phyloP scores from a whole-genome alignment of 2,329 filamentous ascomycete species.

The Truncatella angustata region DNA sequence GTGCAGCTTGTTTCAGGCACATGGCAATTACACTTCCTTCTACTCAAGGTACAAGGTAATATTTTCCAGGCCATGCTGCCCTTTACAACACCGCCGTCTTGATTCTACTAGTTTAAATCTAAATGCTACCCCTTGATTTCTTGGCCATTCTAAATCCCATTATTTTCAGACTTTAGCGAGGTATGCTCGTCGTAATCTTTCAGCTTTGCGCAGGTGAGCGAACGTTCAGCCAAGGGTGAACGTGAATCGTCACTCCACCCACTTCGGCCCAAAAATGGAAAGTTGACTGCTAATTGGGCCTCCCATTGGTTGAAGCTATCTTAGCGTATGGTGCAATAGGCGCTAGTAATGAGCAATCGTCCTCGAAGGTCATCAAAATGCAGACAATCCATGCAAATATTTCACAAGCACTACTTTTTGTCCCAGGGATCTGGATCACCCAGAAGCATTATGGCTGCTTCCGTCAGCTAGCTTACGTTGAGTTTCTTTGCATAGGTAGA shows the following conservation, averaged over 20 bases:
- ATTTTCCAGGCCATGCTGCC: no score
- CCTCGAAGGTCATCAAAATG: no score
- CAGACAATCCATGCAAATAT: neutral
- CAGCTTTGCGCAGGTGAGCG: neutral
- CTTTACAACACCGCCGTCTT: no score
- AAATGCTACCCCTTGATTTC: no score
- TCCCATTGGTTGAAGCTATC: neutral
- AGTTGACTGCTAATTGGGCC: conserved; percentile 7
- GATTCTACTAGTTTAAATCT: no score
- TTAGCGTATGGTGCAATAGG: conserved; percentile 10
- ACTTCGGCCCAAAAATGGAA: conserved; percentile 8
- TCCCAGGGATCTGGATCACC: conserved; percentile 2
- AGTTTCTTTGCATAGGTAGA: neutral
- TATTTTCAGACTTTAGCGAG: neutral
- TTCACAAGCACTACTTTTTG: neutral
- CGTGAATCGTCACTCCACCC: neutral
- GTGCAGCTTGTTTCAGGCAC: neutral
- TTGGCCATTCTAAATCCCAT: no score
- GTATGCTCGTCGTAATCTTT: neutral
- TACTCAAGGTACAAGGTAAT: no score
- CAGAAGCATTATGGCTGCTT: neutral
- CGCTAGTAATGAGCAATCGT: no score
- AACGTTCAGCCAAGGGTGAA: no score
- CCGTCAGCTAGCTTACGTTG: neutral
- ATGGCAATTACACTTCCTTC: neutral